Percentiles rank a stretch among this genome's conserved stretches.
Conservation (phyloP, 768 basidiomycete genomes). For the Suillus americanus region DNA sequence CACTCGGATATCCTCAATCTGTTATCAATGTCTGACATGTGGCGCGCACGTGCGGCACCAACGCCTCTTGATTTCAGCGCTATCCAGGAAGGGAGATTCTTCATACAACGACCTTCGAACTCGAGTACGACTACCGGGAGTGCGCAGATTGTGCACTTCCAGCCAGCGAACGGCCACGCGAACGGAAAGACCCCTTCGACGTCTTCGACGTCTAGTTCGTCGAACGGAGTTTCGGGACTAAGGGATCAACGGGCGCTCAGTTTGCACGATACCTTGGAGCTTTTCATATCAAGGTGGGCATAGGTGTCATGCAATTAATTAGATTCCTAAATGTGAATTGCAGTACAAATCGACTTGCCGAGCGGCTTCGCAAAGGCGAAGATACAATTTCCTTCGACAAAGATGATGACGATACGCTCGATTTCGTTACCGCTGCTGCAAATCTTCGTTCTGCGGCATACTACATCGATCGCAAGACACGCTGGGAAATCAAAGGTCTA, state of each 20-base stretch:
- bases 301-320: neutral
- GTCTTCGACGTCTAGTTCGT: slow-evolving; percentile 13
- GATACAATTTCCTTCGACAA: slow-evolving; percentile 90
- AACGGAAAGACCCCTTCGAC: slow-evolving; percentile 14
- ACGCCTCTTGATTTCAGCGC: slow-evolving; percentile 78
- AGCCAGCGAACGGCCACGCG: slow-evolving; percentile 25
- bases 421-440: slow-evolving; percentile 94
- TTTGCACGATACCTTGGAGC: slow-evolving; percentile 74
- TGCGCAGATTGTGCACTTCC: neutral
- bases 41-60: slow-evolving; percentile 87
- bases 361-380: slow-evolving; percentile 63
- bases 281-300: slow-evolving; percentile 82
- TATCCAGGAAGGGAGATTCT: slow-evolving; percentile 67
- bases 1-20: slow-evolving; percentile 84
- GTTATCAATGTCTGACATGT: slow-evolving; percentile 95
- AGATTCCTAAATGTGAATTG: slow-evolving; percentile 10
- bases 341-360: slow-evolving; percentile 80
- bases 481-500: slow-evolving; percentile 96
- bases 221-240: slow-evolving; percentile 37
- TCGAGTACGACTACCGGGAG: slow-evolving; percentile 18
- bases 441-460: slow-evolving; percentile 92
- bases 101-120: slow-evolving; percentile 33
- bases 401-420: slow-evolving; percentile 94
- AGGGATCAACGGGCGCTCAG: slow-evolving; percentile 82
- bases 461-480: slow-evolving; percentile 82